phyloP scores from a whole-genome alignment of 768 basidiomycete species.

The Amanita molliuscula region DNA sequence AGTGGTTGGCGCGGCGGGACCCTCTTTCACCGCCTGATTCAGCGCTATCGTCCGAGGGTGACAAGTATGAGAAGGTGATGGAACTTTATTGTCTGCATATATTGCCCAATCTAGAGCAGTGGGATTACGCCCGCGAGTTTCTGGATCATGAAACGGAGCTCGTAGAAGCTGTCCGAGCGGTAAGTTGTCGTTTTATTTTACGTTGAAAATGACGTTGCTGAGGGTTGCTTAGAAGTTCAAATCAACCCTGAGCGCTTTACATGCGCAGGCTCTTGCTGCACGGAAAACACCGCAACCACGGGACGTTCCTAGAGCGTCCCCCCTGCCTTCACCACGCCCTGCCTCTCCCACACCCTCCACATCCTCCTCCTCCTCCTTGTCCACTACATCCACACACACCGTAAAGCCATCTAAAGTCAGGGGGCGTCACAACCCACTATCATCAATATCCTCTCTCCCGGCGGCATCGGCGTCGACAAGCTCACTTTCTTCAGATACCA shows the following conservation, averaged over 20 bases:
- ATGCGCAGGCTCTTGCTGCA: slow-evolving; percentile 25
- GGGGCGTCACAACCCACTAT: slow-evolving; percentile 13
- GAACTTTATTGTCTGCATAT: slow-evolving; percentile 71
- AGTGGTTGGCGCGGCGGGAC: slow-evolving; percentile 62
- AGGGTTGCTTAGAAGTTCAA: slow-evolving; percentile 23
- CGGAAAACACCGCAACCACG: slow-evolving; percentile 15
- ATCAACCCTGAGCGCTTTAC: slow-evolving; percentile 29
- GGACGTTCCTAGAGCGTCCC: slow-evolving; percentile 8
- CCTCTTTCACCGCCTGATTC: slow-evolving; percentile 17
- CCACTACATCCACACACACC: slow-evolving; percentile 66
- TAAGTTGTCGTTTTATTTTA: slow-evolving; percentile 19
- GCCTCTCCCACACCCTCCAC: slow-evolving; percentile 29
- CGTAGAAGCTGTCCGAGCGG: slow-evolving; percentile 36
- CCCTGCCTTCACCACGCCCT: slow-evolving; percentile 12
- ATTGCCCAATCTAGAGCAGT: slow-evolving; percentile 62
- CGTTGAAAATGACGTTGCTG: slow-evolving; percentile 4
- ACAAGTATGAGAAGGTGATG: slow-evolving; percentile 64
- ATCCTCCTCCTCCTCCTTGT: slow-evolving; percentile 60
- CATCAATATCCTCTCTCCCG: slow-evolving; percentile 16
- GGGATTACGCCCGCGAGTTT: slow-evolving; percentile 75
- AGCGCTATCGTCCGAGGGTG: slow-evolving; percentile 21
- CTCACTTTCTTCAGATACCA: slow-evolving; percentile 28
- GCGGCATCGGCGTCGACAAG: slow-evolving; percentile 24
- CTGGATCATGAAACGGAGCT: slow-evolving; percentile 66
- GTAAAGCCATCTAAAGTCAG: slow-evolving; percentile 44